These are phyloP conservation scores for Backusella morwellensis DNA, from an alignment of 192 early-diverging fungal genomes.

Conservation along the genomic window DNA sequence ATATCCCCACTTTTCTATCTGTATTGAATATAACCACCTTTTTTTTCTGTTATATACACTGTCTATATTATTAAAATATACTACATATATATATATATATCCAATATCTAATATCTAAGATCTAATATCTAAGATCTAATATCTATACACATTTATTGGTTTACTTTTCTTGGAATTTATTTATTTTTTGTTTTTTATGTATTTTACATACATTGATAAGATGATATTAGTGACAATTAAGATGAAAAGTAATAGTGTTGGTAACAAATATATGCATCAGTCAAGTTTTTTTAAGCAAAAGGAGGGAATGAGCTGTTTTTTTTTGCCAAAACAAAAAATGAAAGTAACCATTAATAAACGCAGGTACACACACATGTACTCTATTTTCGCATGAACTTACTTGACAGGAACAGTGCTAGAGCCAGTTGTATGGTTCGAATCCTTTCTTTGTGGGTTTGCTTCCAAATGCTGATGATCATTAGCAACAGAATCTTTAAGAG, in stretches of 20 bases:
- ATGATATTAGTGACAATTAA: background rate
- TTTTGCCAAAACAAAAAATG: background rate
- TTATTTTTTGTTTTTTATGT: background rate
- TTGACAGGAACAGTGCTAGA: background rate
- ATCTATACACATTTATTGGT: background rate
- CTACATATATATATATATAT: background rate
- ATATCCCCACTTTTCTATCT: background rate
- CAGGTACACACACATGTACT: background rate
- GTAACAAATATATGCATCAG: background rate
- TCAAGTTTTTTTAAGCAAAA: background rate
- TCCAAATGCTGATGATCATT: background rate
- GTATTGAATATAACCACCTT: background rate
- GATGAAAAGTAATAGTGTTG: background rate
- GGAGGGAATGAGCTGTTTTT: background rate
- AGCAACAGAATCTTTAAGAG: conserved; percentile 11
- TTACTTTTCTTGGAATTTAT: background rate
- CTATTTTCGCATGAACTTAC: background rate
- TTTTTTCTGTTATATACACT: background rate
- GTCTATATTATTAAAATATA: background rate
- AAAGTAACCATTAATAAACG: background rate
- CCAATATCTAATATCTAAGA: too few relatives aligned
- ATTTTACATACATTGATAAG: background rate
- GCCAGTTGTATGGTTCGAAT: background rate
- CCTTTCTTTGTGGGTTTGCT: background rate
- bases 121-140: too few relatives aligned